Conservation (phyloP, 2,329 filamentous ascomycete species). For the Bimuria novae-zelandiae region DNA sequence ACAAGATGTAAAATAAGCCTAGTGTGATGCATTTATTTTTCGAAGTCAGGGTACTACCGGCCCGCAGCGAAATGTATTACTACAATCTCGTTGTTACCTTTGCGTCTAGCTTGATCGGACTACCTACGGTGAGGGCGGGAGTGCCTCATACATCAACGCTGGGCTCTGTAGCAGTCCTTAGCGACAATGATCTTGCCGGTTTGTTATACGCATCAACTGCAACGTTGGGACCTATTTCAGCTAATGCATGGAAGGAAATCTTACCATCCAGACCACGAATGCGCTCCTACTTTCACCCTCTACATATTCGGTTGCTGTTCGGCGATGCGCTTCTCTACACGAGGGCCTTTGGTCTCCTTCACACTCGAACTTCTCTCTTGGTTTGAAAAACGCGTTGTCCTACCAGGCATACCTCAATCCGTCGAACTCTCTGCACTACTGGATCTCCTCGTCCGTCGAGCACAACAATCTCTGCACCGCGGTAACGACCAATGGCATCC, state of each 20-base stretch:
- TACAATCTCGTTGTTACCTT: neutral
- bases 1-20: neutral
- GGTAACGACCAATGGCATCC: conserved; percentile 9
- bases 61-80: conserved; percentile 2
- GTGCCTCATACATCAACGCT: neutral
- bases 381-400: conserved; percentile 7
- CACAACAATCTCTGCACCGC: conserved; percentile 1
- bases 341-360: conserved; percentile 7
- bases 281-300: conserved; percentile 6
- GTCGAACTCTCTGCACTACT: conserved; percentile 5
- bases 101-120: neutral
- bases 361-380: conserved; percentile 3
- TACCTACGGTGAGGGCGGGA: neutral
- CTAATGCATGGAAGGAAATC: neutral
- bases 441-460: neutral
- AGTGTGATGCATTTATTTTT: neutral
- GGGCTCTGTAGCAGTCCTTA: conserved; percentile 1
- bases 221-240: no score
- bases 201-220: neutral
- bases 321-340: conserved; percentile 5
- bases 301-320: neutral
- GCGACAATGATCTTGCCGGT: conserved; percentile 8
- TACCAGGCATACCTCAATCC: conserved; percentile 7
- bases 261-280: conserved; percentile 4
- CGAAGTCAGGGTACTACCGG: neutral